A percentile compares a stretch with the other conserved stretches of the same genome.
Evolutionary conservation across 23 red algal genomes (phyloP).

Genomic region (Gracilaria domingensis): DNA sequence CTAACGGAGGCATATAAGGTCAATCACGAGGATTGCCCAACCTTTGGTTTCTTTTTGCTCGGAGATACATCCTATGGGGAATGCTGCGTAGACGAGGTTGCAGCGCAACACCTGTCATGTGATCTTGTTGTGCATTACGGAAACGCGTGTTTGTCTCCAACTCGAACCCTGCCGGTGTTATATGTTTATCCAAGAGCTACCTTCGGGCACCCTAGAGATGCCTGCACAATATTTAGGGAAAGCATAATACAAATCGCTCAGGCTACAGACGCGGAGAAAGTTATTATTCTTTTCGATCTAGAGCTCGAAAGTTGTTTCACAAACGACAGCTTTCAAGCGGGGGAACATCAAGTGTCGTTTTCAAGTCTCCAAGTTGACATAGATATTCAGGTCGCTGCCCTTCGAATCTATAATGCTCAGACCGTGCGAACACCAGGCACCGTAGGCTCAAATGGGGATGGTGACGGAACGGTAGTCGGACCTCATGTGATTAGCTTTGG

Average conservation of each 20-base stretch:
- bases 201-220: constrained; percentile 6
- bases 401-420: background rate
- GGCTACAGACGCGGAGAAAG: background rate
- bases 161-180: constrained; percentile 47
- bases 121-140: constrained; percentile 91
- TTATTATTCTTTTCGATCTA: constrained; percentile 61
- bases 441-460: background rate
- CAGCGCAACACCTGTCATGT: constrained; percentile 69
- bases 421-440: background rate
- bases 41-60: constrained; percentile 66
- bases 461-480: constrained; percentile 13
- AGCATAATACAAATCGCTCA: background rate
- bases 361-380: background rate
- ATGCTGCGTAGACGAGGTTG: constrained; percentile 94
- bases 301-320: constrained; percentile 44
- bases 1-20: background rate
- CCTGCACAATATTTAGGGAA: constrained; percentile 10
- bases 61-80: constrained; percentile 89
- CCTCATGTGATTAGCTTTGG: constrained; percentile 5
- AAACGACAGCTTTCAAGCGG: constrained; percentile 26
- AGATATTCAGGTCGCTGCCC: constrained; percentile 28
- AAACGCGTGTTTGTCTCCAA: constrained; percentile 79
- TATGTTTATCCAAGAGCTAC: constrained; percentile 74
- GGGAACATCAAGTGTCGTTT: background rate
- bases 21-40: background rate